Evolutionary conservation across 306 rosid species (phyloP).

Genomic region (Ceratonia siliqua): DNA sequence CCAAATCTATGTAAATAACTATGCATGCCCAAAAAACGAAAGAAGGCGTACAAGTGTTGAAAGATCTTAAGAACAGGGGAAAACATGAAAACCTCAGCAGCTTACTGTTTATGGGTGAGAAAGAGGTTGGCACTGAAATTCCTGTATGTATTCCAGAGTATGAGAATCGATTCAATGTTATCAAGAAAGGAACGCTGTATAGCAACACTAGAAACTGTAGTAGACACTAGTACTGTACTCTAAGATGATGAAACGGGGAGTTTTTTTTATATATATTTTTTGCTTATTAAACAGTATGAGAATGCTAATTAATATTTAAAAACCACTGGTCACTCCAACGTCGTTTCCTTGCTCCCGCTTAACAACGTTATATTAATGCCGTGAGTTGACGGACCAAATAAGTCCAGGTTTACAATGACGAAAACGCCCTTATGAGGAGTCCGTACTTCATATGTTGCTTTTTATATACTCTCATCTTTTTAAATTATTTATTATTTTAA

Average conservation of each 20-base stretch:
- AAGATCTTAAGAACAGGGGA: neutral
- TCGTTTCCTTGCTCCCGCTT: neutral
- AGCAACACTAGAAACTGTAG: neutral
- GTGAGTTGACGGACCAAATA: neutral
- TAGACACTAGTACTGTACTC: neutral
- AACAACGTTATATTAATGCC: neutral
- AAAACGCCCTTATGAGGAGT: neutral
- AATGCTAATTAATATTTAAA: neutral
- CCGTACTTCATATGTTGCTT: no score
- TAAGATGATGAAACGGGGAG: neutral
- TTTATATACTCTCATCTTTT: no score
- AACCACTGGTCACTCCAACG: neutral
- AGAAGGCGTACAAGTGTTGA: neutral
- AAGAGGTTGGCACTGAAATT: neutral
- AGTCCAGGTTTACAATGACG: neutral
- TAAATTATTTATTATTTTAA: no score
- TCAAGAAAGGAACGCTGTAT: neutral
- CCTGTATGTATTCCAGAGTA: neutral
- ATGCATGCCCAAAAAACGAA: neutral
- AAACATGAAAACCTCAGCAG: neutral
- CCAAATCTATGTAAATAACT: neutral
- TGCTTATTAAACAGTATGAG: neutral
- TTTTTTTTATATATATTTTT: neutral
- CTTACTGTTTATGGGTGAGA: neutral
- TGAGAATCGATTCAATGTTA: neutral